Conservation (phyloP, 345 rosid species). For the Euphorbia tirucalli region DNA sequence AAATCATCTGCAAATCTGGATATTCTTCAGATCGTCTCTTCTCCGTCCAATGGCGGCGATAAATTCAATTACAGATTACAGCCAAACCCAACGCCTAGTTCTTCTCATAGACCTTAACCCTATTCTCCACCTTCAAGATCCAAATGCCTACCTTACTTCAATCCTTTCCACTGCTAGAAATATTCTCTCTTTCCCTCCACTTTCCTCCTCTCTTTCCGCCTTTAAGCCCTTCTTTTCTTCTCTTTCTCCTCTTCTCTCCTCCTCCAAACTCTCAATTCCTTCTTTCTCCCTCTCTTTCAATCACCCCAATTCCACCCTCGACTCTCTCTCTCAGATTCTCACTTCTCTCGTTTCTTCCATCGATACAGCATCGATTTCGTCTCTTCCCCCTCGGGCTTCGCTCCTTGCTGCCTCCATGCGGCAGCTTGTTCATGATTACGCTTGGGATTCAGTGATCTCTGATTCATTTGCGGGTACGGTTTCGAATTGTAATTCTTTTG, state of each 20-base stretch:
- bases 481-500: conserved; percentile 25
- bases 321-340: conserved; percentile 43
- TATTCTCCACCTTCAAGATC: conserved; percentile 35
- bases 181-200: conserved; percentile 55
- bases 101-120: conserved; percentile 77
- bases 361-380: conserved; percentile 11
- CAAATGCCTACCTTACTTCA: conserved; percentile 38
- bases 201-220: conserved; percentile 65
- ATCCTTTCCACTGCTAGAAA: conserved; percentile 52
- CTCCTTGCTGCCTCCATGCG: conserved; percentile 60
- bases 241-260: conserved; percentile 80
- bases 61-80: conserved; percentile 41
- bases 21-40: neutral
- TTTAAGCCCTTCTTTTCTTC: conserved; percentile 86
- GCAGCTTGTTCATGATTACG: conserved; percentile 76
- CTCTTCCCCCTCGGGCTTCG: conserved; percentile 32
- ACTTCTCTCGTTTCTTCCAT: neutral
- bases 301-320: conserved; percentile 49
- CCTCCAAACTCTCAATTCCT: conserved; percentile 65
- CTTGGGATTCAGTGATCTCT: conserved; percentile 59
- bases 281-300: conserved; percentile 66
- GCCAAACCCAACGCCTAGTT: conserved; percentile 69
- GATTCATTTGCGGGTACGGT: conserved; percentile 40
- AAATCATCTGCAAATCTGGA: neutral
- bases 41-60: conserved; percentile 30